Base-by-base conservation (phyloP, 331 rosid genomes). In the Pyracantha coccinea region DNA sequence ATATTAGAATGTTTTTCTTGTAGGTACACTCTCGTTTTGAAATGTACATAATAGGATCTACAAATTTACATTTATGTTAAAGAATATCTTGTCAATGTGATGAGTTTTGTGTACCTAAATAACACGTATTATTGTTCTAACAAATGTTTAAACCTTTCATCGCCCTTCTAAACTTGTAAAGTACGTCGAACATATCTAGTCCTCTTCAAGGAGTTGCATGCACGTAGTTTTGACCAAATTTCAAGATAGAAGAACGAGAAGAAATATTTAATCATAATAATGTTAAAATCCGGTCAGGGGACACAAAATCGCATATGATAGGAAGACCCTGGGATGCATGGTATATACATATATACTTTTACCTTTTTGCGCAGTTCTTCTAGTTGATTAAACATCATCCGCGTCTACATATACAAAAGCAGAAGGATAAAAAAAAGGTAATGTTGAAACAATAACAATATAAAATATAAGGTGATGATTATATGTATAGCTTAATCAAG, bases 361-460 rank as follows among this genome's bases (percentile, higher is more conserved):
- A 86, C 93, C 89, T 86, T 84, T 80, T 66, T 71, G 25, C 75
- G 50, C 13, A 16, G 55, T 50, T 50, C 55, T 5, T 50, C 55
- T 50, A 50, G n/a, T 50, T 17, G n/a, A 50, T 50, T 17, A 50
- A 4, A 50, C 55, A 50, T 50, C 55, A 50, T 50, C 55, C n/a
- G n/a, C 8, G 53, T 77, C 96, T 91, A 79, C 83, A 80, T 62
- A 47, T 58, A 41, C 14, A 38, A 38, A 38, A 38, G 15, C 45
- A 38, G 45, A 38, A 38, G 45, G 15, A 35, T 35, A 38, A 38
- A 38, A 33, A 38, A 38, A 38, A 38, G 45, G 45, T 38, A 38
- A 38, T 38, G 45, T 10, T 38, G 15, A 38, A 38, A 10, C 45
- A 38, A 38, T 9, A 35, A 35, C 44, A 9, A 35, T 35, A 38